A percentile compares a stretch with the other conserved stretches of the same genome.
Evolutionary conservation across 2,329 filamentous ascomycete species (phyloP).

Genomic region (Orbilia ellipsospora): DNA sequence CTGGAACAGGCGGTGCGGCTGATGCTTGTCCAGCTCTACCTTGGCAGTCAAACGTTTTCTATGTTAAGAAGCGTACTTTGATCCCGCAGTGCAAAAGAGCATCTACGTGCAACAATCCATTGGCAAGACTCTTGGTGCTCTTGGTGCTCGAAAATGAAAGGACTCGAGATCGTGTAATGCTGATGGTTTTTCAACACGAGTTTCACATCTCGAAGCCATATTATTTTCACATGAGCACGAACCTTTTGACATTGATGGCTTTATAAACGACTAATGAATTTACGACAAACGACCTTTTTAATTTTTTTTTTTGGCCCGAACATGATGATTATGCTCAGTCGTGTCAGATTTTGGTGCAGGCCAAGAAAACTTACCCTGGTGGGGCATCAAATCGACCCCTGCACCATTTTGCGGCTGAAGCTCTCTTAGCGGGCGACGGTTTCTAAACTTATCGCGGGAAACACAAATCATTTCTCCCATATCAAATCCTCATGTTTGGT

Average conservation of each 20-base stretch:
- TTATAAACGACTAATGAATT: no score
- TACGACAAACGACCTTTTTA: not conserved
- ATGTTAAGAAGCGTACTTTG: conserved; percentile 38
- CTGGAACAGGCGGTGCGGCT: conserved; percentile 53
- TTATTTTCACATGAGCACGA: no score
- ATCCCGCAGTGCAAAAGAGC: conserved; percentile 26
- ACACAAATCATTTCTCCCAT: conserved; percentile 54
- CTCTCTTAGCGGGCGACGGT: conserved; percentile 48
- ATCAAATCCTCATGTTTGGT: conserved; percentile 54
- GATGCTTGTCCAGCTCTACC: conserved; percentile 34
- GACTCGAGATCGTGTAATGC: not conserved
- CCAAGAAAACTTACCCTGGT: conserved; percentile 46
- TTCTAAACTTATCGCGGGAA: conserved; percentile 56
- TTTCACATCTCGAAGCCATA: no score
- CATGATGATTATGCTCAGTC: conserved; percentile 47
- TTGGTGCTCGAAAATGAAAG: not conserved
- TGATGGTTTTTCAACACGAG: not conserved
- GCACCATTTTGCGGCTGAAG: conserved; percentile 54
- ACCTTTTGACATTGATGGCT: no score
- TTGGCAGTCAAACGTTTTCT: conserved; percentile 45
- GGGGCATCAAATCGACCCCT: conserved; percentile 36
- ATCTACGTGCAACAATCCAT: not conserved
- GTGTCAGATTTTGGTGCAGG: conserved; percentile 54
- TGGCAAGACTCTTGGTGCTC: not conserved
- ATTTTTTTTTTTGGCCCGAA: not conserved